phyloP scores from a whole-genome alignment of 2,329 filamentous ascomycete genomes.

The Colletotrichum sojae region DNA sequence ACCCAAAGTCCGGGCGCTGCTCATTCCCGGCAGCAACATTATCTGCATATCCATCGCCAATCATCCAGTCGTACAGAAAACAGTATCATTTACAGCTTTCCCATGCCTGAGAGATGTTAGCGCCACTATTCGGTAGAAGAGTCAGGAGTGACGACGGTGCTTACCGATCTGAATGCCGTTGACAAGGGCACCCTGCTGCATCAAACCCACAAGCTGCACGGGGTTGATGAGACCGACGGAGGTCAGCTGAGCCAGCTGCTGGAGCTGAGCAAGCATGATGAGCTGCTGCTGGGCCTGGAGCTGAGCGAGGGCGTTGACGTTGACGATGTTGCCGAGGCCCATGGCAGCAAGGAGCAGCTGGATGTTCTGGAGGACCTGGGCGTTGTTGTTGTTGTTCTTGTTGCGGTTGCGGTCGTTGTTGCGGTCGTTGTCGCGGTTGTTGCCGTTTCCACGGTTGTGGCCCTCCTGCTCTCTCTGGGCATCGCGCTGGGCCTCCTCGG shows the following conservation, averaged over 20 bases:
- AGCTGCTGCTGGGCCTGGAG: slow-evolving; percentile 48
- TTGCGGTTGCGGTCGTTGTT: slow-evolving; percentile 37
- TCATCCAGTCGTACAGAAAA: neutral
- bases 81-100: slow-evolving; percentile 34
- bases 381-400: slow-evolving; percentile 38
- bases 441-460: slow-evolving; percentile 6
- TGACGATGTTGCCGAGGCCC: slow-evolving; percentile 46
- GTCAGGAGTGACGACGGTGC: slow-evolving; percentile 34
- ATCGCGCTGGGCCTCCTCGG: slow-evolving; percentile 23
- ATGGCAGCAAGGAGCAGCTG: slow-evolving; percentile 47
- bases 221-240: slow-evolving; percentile 44
- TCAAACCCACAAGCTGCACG: slow-evolving; percentile 43
- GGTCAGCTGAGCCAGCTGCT: slow-evolving; percentile 47
- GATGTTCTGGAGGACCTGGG: slow-evolving; percentile 42
- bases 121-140: too few relatives aligned
- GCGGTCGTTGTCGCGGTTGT: slow-evolving; percentile 41
- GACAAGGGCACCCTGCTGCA: slow-evolving; percentile 44
- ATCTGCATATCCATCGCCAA: neutral
- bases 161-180: slow-evolving; percentile 48
- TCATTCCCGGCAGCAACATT: neutral
- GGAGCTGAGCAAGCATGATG: slow-evolving; percentile 45
- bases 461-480: slow-evolving; percentile 13
- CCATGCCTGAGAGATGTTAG: slow-evolving; percentile 21
- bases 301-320: slow-evolving; percentile 45
- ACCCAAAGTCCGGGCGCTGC: neutral